Percentiles rank a stretch among this genome's conserved stretches.
phyloP scores from a whole-genome alignment of 495 filamentous ascomycete genomes.

The Gamarada debralockiae region DNA sequence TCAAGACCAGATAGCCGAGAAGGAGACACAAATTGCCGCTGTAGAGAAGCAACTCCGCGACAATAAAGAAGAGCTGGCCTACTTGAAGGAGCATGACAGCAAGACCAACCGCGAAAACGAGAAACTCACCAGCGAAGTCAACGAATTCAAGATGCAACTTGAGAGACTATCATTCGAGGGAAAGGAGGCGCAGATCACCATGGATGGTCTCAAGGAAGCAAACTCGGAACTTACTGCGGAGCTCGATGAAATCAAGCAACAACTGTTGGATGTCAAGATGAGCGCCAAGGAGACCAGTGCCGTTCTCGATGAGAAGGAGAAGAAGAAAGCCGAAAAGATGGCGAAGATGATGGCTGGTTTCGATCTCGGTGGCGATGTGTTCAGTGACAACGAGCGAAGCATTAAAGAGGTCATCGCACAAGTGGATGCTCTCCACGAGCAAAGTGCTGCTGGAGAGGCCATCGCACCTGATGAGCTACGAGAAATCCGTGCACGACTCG shows the following conservation, averaged over 20 bases:
- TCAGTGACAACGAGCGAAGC: constrained; percentile 84
- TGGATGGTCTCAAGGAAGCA: constrained; percentile 95
- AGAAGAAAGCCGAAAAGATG: constrained; percentile 98
- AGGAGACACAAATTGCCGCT: constrained; percentile 73
- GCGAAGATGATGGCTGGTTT: constrained; percentile 99
- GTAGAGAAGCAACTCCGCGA: constrained; percentile 76
- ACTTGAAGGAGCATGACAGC: constrained; percentile 76
- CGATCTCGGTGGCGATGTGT: constrained; percentile 82
- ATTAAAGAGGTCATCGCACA: constrained; percentile 78
- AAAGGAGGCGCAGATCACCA: constrained; percentile 94
- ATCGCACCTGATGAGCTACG: constrained; percentile 78
- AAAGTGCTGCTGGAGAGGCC: constrained; percentile 69
- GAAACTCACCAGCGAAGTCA: constrained; percentile 73
- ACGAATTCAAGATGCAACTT: constrained; percentile 91
- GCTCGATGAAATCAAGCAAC: constrained; percentile 93
- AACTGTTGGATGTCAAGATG: constrained; percentile 93
- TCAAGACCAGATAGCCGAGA: constrained; percentile 93
- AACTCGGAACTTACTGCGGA: constrained; percentile 89
- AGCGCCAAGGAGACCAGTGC: constrained; percentile 87
- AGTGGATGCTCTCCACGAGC: constrained; percentile 72
- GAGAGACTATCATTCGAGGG: constrained; percentile 93
- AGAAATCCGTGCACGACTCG: constrained; percentile 68
- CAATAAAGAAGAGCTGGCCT: constrained; percentile 75
- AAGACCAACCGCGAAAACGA: constrained; percentile 86
- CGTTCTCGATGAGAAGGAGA: constrained; percentile 91